These are phyloP conservation scores for Fusarium pseudocircinatum DNA, from an alignment of 2,329 filamentous ascomycete genomes.

Conservation along the genomic window DNA sequence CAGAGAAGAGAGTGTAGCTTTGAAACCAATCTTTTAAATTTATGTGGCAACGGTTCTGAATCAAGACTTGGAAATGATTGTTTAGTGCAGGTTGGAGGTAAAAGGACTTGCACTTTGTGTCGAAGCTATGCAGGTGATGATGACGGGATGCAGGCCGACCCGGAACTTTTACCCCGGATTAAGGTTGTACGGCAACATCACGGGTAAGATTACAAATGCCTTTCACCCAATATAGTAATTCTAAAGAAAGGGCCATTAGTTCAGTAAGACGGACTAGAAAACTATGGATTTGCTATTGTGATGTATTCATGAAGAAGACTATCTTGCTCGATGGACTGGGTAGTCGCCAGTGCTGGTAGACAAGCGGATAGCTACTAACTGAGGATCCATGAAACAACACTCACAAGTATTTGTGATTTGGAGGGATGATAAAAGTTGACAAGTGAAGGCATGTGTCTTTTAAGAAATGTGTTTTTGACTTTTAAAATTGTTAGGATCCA, in stretches of 20 bases:
- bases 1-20: too few species aligned
- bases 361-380: fast-evolving
- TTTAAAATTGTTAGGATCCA: neutral
- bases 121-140: neutral
- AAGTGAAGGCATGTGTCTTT: too few species aligned
- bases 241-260: fast-evolving
- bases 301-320: fast-evolving
- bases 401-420: neutral
- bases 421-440: fast-evolving
- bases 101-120: neutral
- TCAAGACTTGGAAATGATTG: neutral
- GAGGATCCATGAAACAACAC: neutral
- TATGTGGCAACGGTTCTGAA: too few species aligned
- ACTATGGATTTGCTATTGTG: fast-evolving
- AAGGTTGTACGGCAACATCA: neutral
- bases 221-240: neutral
- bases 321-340: fast-evolving
- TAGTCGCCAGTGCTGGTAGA: neutral
- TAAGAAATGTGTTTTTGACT: neutral
- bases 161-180: constrained; percentile 21
- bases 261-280: neutral
- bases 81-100: neutral
- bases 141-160: neutral
- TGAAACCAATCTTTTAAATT: too few species aligned
- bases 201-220: neutral